Base-by-base conservation (phyloP, 495 filamentous ascomycete genomes). In the Penicillium waksmanii region DNA sequence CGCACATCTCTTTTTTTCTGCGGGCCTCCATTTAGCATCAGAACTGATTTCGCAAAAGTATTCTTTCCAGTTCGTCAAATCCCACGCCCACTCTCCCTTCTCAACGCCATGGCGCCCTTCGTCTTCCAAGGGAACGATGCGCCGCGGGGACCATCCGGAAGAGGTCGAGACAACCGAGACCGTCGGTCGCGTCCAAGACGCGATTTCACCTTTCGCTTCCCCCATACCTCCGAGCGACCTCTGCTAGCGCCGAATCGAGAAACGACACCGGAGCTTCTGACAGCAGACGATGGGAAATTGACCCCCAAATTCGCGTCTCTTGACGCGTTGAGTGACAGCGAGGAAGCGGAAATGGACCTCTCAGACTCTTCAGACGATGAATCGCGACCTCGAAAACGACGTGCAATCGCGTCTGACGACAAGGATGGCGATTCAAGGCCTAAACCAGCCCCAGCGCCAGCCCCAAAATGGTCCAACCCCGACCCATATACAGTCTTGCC, bases 381-480 rank as follows among this genome's bases (percentile, higher is more conserved):
- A 31, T 62, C 66, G 12, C 80, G 69, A 48, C 80, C 81, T 7
- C 73, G 77, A 44, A 82, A 83, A 53, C 78, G 72, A 55, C 86
- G 85, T 43, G 78, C 76, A 1, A 57, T 75, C 18, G 84, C 84
- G 53, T 63, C 77, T n/a, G 76, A 84, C n/a, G 59, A 73, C 12
- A 65, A 69, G 12, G 62, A 38, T 8, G 3, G 17, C 43, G 23
- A 25, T 34, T 34, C 79, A 46, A 63, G 54, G 17, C 44, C 66
- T 7, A 52, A 50, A 1, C 55, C 66, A 3, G 46, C 55, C 72
- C 66, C 38, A 13, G 31, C 60, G 56, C 71, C 71, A 12, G 64
- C 63, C 3, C 92, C 92, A 0, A 89, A 87, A 71, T 97, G 93
- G 93, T 96, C 91, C 1, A 97, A 97, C 64, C 92, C 93, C 4